A percentile compares a stretch with the other conserved stretches of the same genome.
phyloP scores from a whole-genome alignment of 1,284 basidiomycete species.

The Pseudozyma hubeiensis region DNA sequence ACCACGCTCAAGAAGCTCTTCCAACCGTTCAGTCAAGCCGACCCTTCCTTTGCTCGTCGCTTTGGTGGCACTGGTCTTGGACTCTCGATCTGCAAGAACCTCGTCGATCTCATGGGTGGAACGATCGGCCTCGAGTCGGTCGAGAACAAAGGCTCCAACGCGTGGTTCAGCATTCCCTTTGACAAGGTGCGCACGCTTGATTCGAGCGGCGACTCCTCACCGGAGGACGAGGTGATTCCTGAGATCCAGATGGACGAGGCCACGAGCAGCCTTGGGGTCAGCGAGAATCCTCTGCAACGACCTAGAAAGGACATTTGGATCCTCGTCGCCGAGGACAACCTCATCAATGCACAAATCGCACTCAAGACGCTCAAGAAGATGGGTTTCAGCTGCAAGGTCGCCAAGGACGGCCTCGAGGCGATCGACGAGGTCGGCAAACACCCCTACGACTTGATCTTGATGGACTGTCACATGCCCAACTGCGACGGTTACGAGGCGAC shows the following conservation, averaged over 20 bases:
- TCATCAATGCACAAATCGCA: conserved; percentile 65
- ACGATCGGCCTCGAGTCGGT: conserved; percentile 62
- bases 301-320: conserved; percentile 65
- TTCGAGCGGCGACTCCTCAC: conserved; percentile 34
- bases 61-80: conserved; percentile 66
- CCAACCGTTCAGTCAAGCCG: conserved; percentile 67
- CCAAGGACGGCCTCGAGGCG: conserved; percentile 61
- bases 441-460: conserved; percentile 59
- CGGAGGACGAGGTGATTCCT: conserved; percentile 28
- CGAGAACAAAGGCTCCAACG: conserved; percentile 63
- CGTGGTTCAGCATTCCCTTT: conserved; percentile 63
- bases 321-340: conserved; percentile 65
- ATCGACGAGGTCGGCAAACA: conserved; percentile 55
- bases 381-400: conserved; percentile 65
- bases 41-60: conserved; percentile 61
- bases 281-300: conserved; percentile 51
- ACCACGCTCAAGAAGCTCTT: conserved; percentile 66
- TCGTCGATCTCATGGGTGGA: conserved; percentile 64
- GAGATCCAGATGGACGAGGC: conserved; percentile 48
- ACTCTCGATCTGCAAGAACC: conserved; percentile 59
- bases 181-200: conserved; percentile 44
- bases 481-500: conserved; percentile 65
- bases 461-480: conserved; percentile 63
- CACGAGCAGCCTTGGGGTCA: conserved; percentile 50
- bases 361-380: conserved; percentile 63